Conservation (phyloP, 345 rosid genomes). For the Pseudoturritis turrita region DNA sequence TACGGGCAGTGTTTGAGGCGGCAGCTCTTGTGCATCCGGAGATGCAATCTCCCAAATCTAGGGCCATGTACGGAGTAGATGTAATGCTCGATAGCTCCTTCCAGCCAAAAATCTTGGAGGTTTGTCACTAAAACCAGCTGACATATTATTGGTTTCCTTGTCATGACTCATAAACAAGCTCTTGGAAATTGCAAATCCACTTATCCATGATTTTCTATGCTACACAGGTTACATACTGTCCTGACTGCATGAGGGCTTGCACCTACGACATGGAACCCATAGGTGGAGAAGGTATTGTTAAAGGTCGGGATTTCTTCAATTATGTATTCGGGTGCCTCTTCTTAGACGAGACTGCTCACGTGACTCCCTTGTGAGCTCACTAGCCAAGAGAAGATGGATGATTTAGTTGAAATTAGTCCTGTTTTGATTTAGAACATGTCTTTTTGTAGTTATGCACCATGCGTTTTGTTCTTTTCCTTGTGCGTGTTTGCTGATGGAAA, state of each 20-base stretch:
- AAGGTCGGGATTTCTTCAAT: constrained; percentile 72
- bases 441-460: background rate
- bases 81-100: constrained; percentile 80
- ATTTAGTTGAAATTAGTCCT: background rate
- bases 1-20: constrained; percentile 72
- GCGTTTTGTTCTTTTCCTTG: background rate
- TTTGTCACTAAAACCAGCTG: constrained; percentile 31
- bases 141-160: background rate
- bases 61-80: constrained; percentile 93
- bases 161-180: background rate
- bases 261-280: constrained; percentile 57
- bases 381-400: background rate
- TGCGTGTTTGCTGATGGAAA: background rate
- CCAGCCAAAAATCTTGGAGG: constrained; percentile 89
- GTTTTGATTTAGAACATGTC: background rate
- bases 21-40: constrained; percentile 80
- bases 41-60: constrained; percentile 74
- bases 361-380: constrained; percentile 45
- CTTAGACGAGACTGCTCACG: constrained; percentile 56
- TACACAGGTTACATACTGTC: constrained; percentile 84
- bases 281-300: constrained; percentile 38
- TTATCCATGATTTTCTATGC: background rate
- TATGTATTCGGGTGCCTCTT: constrained; percentile 78
- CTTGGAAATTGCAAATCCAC: background rate
- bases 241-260: constrained; percentile 93